Conservation (phyloP, 1,284 basidiomycete genomes). For the Cutaneotrichosporon cavernicola region DNA sequence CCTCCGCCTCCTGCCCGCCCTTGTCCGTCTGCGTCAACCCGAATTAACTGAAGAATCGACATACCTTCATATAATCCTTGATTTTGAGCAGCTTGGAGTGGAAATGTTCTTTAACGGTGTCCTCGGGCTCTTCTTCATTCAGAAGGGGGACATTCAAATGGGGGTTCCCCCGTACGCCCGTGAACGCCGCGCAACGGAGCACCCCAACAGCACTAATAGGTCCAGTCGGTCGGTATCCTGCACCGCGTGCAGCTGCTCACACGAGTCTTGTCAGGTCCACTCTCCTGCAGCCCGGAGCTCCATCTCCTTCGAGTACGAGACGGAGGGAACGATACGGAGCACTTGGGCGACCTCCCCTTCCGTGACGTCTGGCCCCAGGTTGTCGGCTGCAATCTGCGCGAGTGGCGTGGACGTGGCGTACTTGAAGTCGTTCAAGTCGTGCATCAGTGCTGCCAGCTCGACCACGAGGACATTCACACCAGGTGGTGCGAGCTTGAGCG, state of each 20-base stretch:
- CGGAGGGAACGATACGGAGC: slow-evolving; percentile 68
- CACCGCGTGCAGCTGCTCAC: slow-evolving; percentile 79
- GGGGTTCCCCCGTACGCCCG: slow-evolving; percentile 54
- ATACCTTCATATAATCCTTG: slow-evolving; percentile 65
- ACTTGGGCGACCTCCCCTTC: slow-evolving; percentile 35
- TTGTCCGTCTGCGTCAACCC: not conserved
- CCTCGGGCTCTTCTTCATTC: slow-evolving; percentile 38
- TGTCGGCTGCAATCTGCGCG: slow-evolving; percentile 26
- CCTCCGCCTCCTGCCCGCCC: not conserved
- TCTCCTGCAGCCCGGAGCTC: slow-evolving; percentile 60
- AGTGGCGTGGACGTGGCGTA: slow-evolving; percentile 25
- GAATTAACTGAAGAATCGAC: slow-evolving; percentile 5
- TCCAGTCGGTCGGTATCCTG: slow-evolving; percentile 91
- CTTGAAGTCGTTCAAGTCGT: slow-evolving; percentile 63
- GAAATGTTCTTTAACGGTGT: slow-evolving; percentile 60
- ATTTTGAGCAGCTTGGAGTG: slow-evolving; percentile 81
- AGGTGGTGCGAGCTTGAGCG: slow-evolving; percentile 63
- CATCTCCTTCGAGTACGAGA: slow-evolving; percentile 84
- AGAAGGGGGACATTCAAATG: slow-evolving; percentile 51
- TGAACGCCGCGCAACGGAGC: slow-evolving; percentile 81
- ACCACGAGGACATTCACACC: slow-evolving; percentile 67
- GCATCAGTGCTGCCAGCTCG: slow-evolving; percentile 80
- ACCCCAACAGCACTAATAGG: slow-evolving; percentile 86
- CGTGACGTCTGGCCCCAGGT: slow-evolving; percentile 26
- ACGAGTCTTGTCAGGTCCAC: slow-evolving; percentile 73